Evolutionary conservation across 2,329 filamentous ascomycete genomes (phyloP).

Genomic region (Ilyonectria robusta): DNA sequence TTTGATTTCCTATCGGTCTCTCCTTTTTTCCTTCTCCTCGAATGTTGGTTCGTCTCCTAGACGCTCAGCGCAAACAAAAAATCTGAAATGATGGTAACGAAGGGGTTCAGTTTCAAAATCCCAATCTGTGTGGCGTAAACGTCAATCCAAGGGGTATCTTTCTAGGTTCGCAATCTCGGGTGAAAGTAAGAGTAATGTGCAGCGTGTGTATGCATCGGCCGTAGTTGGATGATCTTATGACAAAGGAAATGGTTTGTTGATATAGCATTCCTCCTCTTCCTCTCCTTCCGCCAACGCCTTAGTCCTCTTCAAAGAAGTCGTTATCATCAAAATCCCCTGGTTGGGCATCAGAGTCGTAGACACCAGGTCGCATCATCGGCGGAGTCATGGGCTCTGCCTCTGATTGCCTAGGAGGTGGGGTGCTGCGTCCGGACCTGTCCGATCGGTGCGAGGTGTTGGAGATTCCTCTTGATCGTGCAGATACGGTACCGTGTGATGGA

Average conservation of each 20-base stretch:
- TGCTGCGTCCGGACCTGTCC: conserved; percentile 34
- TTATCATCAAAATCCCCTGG: conserved; percentile 72
- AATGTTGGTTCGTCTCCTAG: conserved; percentile 20
- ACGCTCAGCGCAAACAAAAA: conserved; percentile 34
- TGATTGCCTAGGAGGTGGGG: conserved; percentile 58
- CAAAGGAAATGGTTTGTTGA: conserved; percentile 47
- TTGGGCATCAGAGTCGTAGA: conserved; percentile 74
- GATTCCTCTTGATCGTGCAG: conserved; percentile 45
- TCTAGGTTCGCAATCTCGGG: conserved; percentile 55
- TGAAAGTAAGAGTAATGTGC: conserved; percentile 46
- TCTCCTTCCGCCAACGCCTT: conserved; percentile 27
- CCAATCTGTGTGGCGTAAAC: conserved; percentile 48
- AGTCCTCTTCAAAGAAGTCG: conserved; percentile 70
- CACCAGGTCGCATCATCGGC: conserved; percentile 71
- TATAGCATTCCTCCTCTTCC: conserved; percentile 26
- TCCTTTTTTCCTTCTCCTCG: conserved; percentile 21
- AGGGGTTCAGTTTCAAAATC: conserved; percentile 30
- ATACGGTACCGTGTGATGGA: conserved; percentile 59
- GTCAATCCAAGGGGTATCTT: conserved; percentile 59
- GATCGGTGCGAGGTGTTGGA: conserved; percentile 50
- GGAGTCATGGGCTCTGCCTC: conserved; percentile 67
- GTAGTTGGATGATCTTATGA: conserved; percentile 43
- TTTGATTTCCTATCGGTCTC: conserved; percentile 25
- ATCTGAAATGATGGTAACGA: conserved; percentile 27
- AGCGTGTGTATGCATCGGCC: conserved; percentile 42